Conservation (phyloP, 1,284 basidiomycete species). For the Cryptococcus sp. region DNA sequence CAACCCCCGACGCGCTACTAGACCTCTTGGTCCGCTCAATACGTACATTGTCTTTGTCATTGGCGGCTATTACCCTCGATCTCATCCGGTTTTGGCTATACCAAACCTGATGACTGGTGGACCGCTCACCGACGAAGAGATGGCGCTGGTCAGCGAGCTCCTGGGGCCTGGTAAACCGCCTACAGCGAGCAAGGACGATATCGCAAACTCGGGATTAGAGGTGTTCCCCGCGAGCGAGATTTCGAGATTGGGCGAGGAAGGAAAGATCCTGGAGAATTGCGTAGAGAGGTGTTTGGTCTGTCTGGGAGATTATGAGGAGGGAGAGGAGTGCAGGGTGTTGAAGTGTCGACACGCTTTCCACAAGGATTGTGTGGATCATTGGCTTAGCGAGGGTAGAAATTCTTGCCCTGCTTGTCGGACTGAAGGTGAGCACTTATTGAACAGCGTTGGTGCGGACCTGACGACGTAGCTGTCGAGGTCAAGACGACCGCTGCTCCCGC, state of each 20-base stretch:
- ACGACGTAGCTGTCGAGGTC: conserved; percentile 10
- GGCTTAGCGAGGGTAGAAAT: conserved; percentile 77
- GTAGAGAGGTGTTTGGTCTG: conserved; percentile 64
- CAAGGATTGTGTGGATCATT: conserved; percentile 72
- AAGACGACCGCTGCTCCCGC: conserved; percentile 5
- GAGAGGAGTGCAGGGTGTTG: conserved; percentile 71
- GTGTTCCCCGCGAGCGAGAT: conserved; percentile 60
- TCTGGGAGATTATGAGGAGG: conserved; percentile 67
- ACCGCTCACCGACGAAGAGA: conserved; percentile 55
- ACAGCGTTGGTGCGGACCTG: too few species aligned
- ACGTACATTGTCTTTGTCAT: conserved; percentile 46
- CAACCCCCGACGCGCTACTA: conserved; percentile 2
- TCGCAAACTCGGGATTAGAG: conserved; percentile 69
- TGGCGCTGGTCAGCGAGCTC: conserved; percentile 62
- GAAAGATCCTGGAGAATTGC: conserved; percentile 66
- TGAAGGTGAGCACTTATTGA: conserved; percentile 32
- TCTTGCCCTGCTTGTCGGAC: conserved; percentile 75
- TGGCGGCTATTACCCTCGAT: conserved; percentile 76
- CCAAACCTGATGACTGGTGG: conserved; percentile 58
- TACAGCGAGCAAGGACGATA: conserved; percentile 71
- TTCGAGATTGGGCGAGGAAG: conserved; percentile 54
- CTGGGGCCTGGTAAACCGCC: conserved; percentile 51
- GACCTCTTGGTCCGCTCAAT: conserved; percentile 21
- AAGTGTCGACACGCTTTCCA: conserved; percentile 80
- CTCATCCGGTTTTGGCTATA: conserved; percentile 74